Conservation (phyloP, 164 flowering plant genomes). For the Macadamia integrifolia region DNA sequence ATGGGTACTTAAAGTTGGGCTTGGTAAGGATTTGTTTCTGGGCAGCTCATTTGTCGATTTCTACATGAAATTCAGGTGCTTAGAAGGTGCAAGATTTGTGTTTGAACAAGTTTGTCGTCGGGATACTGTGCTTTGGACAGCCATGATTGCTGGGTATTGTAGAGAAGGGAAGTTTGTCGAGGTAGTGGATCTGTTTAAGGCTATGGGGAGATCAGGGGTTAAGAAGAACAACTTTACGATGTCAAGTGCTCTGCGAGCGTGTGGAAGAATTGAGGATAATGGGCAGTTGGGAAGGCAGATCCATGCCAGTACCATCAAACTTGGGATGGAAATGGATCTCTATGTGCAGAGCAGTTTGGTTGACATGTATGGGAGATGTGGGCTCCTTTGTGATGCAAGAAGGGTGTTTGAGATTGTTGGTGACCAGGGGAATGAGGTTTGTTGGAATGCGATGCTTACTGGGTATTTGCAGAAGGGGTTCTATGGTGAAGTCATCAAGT, state of each 20-base stretch:
- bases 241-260: constrained; percentile 51
- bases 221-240: constrained; percentile 39
- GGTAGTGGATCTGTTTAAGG: constrained; percentile 32
- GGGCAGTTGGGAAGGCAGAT: constrained; percentile 43
- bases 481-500: constrained; percentile 37
- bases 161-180: constrained; percentile 26
- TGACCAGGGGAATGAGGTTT: constrained; percentile 23
- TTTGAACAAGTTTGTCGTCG: constrained; percentile 29
- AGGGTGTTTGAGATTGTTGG: constrained; percentile 26
- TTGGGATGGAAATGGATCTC: constrained; percentile 33
- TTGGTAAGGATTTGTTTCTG: constrained; percentile 15
- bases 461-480: constrained; percentile 31
- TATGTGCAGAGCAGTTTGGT: constrained; percentile 51
- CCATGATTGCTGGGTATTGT: constrained; percentile 35
- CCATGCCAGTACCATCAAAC: constrained; percentile 52
- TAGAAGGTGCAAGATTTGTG: constrained; percentile 29
- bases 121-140: constrained; percentile 50
- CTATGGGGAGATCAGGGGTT: constrained; percentile 49
- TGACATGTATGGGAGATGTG: constrained; percentile 57
- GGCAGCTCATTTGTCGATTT: constrained; percentile 42
- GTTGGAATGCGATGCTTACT: constrained; percentile 59
- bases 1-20: constrained; percentile 38
- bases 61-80: constrained; percentile 36
- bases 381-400: constrained; percentile 42
- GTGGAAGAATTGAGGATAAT: constrained; percentile 33